These are phyloP conservation scores for Canariomyces notabilis DNA, from an alignment of 2,329 filamentous ascomycete species.

Conservation along the genomic window DNA sequence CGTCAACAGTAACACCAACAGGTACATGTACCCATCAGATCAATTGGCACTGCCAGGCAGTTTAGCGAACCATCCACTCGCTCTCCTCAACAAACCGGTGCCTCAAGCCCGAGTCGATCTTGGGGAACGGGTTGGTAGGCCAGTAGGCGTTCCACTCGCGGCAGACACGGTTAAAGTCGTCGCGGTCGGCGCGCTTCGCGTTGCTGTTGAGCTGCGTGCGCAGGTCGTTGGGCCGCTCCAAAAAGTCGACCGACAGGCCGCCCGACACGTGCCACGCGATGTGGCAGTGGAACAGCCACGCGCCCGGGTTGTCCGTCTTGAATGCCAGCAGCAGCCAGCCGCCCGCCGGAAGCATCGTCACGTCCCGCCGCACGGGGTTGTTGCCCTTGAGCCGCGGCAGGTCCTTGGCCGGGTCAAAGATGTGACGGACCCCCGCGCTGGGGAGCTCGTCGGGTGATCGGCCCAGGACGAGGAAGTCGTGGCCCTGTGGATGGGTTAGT, in stretches of 20 bases:
- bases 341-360: conserved; percentile 37
- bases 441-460: conserved; percentile 23
- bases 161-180: conserved; percentile 26
- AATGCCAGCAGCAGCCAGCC: conserved; percentile 47
- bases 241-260: conserved; percentile 48
- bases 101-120: conserved; percentile 23
- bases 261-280: conserved; percentile 47
- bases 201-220: conserved; percentile 5
- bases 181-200: conserved; percentile 19
- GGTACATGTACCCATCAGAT: too few species aligned
- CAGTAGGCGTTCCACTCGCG: conserved; percentile 21
- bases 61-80: conserved; percentile 23
- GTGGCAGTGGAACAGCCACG: conserved; percentile 47
- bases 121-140: conserved; percentile 22
- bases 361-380: conserved; percentile 47
- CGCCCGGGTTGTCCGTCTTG: conserved; percentile 45
- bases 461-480: conserved; percentile 33
- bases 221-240: conserved; percentile 32
- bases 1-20: too few species aligned
- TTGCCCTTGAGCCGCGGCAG: conserved; percentile 29
- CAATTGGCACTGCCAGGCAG: too few species aligned
- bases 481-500: conserved; percentile 27
- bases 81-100: conserved; percentile 10
- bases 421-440: conserved; percentile 13
- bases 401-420: conserved; percentile 28